These are phyloP conservation scores for Cutaneotrichosporon dermatis DNA, from an alignment of 1,284 basidiomycete species.

Conservation along the genomic window DNA sequence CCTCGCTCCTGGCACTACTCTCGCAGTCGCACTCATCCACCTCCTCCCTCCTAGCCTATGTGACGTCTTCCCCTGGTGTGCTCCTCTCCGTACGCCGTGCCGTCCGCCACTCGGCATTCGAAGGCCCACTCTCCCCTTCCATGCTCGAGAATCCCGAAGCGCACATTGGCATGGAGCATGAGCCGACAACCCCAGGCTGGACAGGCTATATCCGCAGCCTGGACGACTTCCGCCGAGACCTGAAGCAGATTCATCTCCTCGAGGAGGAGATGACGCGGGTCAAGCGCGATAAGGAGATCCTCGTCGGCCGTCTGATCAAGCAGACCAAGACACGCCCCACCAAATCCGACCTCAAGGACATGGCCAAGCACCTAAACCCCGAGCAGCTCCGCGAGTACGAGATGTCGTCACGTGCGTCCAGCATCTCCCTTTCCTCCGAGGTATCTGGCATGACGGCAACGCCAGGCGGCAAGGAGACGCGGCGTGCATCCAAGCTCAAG, in stretches of 20 bases:
- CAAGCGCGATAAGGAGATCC: slow-evolving; percentile 47
- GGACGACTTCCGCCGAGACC: slow-evolving; percentile 47
- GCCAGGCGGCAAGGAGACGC: slow-evolving; percentile 33
- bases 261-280: slow-evolving; percentile 48
- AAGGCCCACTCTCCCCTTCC: slow-evolving; percentile 41
- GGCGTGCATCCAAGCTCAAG: slow-evolving; percentile 44
- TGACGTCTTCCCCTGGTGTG: slow-evolving; percentile 49
- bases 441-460: slow-evolving; percentile 19
- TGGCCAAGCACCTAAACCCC: slow-evolving; percentile 19
- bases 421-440: slow-evolving; percentile 32
- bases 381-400: slow-evolving; percentile 6
- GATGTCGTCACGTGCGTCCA: slow-evolving; percentile 30
- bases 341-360: slow-evolving; percentile 43
- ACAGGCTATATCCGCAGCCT: slow-evolving; percentile 42
- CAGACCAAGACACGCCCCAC: slow-evolving; percentile 46
- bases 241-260: slow-evolving; percentile 48
- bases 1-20: slow-evolving; percentile 45
- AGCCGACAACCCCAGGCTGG: slow-evolving; percentile 39
- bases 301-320: slow-evolving; percentile 48
- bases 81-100: slow-evolving; percentile 41
- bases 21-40: slow-evolving; percentile 49
- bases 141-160: slow-evolving; percentile 9
- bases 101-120: slow-evolving; percentile 48
- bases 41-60: slow-evolving; percentile 48
- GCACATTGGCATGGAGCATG: slow-evolving; percentile 2